Evolutionary conservation across 345 rosid genomes (phyloP).

Genomic region (Pistacia atlantica): DNA sequence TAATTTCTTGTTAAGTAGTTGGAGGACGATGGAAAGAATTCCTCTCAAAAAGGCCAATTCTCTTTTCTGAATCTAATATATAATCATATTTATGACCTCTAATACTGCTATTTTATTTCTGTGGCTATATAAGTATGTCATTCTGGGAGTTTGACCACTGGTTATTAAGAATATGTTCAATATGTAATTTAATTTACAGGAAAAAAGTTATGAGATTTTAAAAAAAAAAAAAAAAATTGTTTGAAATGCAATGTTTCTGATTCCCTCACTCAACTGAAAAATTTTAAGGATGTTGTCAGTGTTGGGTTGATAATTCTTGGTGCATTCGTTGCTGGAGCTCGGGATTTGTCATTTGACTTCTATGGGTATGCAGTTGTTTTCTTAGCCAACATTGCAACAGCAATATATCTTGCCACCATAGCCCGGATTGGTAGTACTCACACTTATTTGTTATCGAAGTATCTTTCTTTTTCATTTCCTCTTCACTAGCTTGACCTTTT

Average conservation of each 20-base stretch:
- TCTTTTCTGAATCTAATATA: not conserved
- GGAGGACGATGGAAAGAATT: not conserved
- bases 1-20: not conserved
- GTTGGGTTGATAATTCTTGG: slow-evolving; percentile 90
- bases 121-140: not conserved
- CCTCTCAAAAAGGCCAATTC: not conserved
- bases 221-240: too few species aligned
- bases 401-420: slow-evolving; percentile 89
- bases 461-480: slow-evolving; percentile 6
- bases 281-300: slow-evolving; percentile 64
- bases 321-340: slow-evolving; percentile 93
- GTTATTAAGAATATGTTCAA: slow-evolving; percentile 7
- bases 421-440: slow-evolving; percentile 72
- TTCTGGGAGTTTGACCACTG: slow-evolving; percentile 8
- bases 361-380: slow-evolving; percentile 90
- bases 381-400: slow-evolving; percentile 85
- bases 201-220: not conserved
- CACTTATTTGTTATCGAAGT: not conserved
- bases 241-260: slow-evolving; percentile 32
- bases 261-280: slow-evolving; percentile 46
- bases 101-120: not conserved
- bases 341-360: slow-evolving; percentile 91
- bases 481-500: slow-evolving; percentile 17
- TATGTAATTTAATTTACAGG: slow-evolving; percentile 4
- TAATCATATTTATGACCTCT: not conserved